phyloP scores from a whole-genome alignment of 768 basidiomycete genomes.

The Sarcomyxa edulis region DNA sequence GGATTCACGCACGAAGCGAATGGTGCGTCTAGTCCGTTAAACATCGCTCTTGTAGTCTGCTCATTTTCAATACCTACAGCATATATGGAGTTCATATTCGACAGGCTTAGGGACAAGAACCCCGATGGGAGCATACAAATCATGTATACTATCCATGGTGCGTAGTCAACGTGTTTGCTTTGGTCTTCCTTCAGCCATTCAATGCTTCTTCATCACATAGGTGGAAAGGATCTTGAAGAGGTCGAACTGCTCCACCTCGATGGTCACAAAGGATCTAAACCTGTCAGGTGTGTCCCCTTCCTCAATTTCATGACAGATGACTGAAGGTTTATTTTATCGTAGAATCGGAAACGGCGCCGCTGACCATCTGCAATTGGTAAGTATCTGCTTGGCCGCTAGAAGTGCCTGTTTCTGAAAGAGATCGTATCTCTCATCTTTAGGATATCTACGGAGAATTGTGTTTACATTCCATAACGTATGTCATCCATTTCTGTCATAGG shows the following conservation, averaged over 20 bases:
- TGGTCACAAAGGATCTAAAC: slow-evolving; percentile 81
- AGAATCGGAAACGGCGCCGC: slow-evolving; percentile 95
- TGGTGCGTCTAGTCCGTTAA: slow-evolving; percentile 34
- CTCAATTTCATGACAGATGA: not conserved
- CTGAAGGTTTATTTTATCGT: not conserved
- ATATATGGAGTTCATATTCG: slow-evolving; percentile 89
- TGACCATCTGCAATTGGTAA: slow-evolving; percentile 83
- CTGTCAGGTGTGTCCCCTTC: slow-evolving; percentile 48
- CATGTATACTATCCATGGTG: slow-evolving; percentile 97
- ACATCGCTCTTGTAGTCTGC: not conserved
- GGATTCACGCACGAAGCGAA: slow-evolving; percentile 94
- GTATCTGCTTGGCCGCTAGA: not conserved
- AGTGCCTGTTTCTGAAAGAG: slow-evolving; percentile 8
- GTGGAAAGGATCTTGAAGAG: slow-evolving; percentile 78
- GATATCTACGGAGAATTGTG: slow-evolving; percentile 98
- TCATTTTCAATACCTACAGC: slow-evolving; percentile 32
- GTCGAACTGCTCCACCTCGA: slow-evolving; percentile 82
- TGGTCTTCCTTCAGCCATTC: not conserved
- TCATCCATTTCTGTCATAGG: no score
- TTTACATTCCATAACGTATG: no score
- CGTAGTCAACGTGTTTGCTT: slow-evolving; percentile 2
- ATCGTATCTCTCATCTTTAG: slow-evolving; percentile 32
- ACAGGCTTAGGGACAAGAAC: slow-evolving; percentile 77
- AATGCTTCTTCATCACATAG: slow-evolving; percentile 20
- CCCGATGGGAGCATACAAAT: slow-evolving; percentile 91